Evolutionary conservation across 495 filamentous ascomycete genomes (phyloP).

Genomic region (Lasiosphaeria hispida): DNA sequence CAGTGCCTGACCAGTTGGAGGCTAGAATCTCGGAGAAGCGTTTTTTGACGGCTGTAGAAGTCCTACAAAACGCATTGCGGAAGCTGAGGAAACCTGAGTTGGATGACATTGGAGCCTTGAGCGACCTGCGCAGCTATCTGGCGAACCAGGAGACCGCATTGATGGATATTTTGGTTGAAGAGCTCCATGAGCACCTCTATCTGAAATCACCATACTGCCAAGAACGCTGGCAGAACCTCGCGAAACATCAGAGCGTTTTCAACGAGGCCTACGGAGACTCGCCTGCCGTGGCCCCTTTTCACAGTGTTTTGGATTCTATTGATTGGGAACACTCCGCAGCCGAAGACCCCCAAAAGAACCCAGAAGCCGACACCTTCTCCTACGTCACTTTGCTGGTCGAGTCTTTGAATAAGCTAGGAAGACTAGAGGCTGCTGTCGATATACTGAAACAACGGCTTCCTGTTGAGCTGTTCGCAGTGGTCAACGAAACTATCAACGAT

Average conservation of each 20-base stretch:
- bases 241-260: slow-evolving; percentile 48
- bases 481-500: slow-evolving; percentile 91
- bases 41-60: slow-evolving; percentile 87
- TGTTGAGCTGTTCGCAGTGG: slow-evolving; percentile 88
- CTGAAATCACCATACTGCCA: slow-evolving; percentile 96
- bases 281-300: slow-evolving; percentile 56
- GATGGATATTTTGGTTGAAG: slow-evolving; percentile 92
- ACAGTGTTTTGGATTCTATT: slow-evolving; percentile 73
- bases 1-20: slow-evolving; percentile 90
- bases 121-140: slow-evolving; percentile 82
- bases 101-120: slow-evolving; percentile 85
- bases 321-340: slow-evolving; percentile 66
- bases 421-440: slow-evolving; percentile 81
- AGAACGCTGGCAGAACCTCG: slow-evolving; percentile 81
- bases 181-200: slow-evolving; percentile 95
- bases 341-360: slow-evolving; percentile 86
- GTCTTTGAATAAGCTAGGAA: slow-evolving; percentile 80
- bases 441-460: slow-evolving; percentile 89
- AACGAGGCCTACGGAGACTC: slow-evolving; percentile 46
- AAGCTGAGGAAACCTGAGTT: slow-evolving; percentile 82
- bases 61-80: slow-evolving; percentile 80
- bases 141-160: slow-evolving; percentile 87
- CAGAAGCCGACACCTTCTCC: slow-evolving; percentile 89
- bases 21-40: slow-evolving; percentile 93
- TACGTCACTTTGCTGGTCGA: slow-evolving; percentile 90